Conservation (phyloP, 768 basidiomycete species). For the Rhizopogon vulgaris region DNA sequence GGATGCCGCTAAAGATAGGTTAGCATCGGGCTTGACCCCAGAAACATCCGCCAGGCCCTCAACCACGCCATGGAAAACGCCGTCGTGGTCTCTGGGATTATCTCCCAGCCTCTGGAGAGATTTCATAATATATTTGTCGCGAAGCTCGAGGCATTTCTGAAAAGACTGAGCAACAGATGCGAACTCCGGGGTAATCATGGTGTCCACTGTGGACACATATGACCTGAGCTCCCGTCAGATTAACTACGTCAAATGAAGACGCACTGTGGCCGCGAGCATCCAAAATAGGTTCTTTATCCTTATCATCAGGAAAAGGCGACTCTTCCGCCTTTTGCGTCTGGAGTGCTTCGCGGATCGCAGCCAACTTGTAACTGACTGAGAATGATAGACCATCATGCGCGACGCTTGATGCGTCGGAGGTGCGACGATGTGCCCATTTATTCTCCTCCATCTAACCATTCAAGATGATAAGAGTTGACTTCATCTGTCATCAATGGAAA, state of each 20-base stretch:
- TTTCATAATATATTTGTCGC: conserved; percentile 90
- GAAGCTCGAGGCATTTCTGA: conserved; percentile 79
- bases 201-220: conserved; percentile 3
- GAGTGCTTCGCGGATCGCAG: conserved; percentile 26
- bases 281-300: conserved; percentile 28
- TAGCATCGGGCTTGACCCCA: conserved; percentile 60
- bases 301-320: conserved; percentile 26
- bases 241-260: conserved; percentile 1
- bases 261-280: conserved; percentile 28
- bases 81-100: conserved; percentile 90
- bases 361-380: conserved; percentile 34
- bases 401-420: conserved; percentile 42
- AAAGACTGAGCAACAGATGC: conserved; percentile 62
- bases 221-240: background rate
- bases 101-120: conserved; percentile 92
- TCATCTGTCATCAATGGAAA: background rate
- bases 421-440: conserved; percentile 56
- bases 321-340: conserved; percentile 13
- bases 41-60: conserved; percentile 56
- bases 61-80: conserved; percentile 62
- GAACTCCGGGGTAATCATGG: conserved; percentile 36
- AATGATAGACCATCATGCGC: conserved; percentile 22
- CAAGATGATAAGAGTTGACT: conserved; percentile 3
- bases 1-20: conserved; percentile 22
- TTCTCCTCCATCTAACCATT: conserved; percentile 65